Evolutionary conservation across 805 yeast species (phyloP), one percentile per base, ranked within the genome.

Genomic region (Maudiozyma barnettii): DNA sequence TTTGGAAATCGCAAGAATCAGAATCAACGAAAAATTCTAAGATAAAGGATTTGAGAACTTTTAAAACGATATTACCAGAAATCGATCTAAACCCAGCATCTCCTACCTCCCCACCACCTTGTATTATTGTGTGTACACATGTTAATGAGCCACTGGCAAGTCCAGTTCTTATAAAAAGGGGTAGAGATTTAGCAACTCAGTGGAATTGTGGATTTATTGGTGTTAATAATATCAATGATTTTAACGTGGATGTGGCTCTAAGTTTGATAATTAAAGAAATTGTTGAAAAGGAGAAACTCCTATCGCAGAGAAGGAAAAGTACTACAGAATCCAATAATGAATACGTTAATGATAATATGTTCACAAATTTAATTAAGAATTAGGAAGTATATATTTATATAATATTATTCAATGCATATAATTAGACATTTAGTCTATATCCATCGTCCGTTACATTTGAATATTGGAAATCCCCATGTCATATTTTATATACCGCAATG

Each of bases 141-240:
- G 59, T 69, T 0, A 69, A 74, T 35, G 79, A 77, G 58, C 74
- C 71, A 14, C 65, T 80, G 43, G 78, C 81, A 0, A 77, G 85
- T 29, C 88, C 89, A 0, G 58, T 71, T 13, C 57, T 84, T 39
- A 68, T 84, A 2, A 76, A 75, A 39, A 67, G 73, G 47, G 95
- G 93, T 0, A 69, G 67, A 48, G 62, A 72, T 26, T 58, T 82
- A 44, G 86, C 88, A 0, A 60, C 67, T 19, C 56, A 66, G 20
- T 84, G 91, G 91, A 71, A 74, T 1, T 75, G 82, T 53, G 80
- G 85, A 0, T 84, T 81, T 61, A 70, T 82, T 10, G 75, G 77
- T 3, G 67, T 81, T n/a, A 87, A 83, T 53, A 76, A 74, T 46
- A 69, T 72, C 35, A 63, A 65, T 38, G 73, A 75, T 51, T 64